Base-by-base conservation (phyloP, 805 yeast genomes). In the Pichia ethanolica region DNA sequence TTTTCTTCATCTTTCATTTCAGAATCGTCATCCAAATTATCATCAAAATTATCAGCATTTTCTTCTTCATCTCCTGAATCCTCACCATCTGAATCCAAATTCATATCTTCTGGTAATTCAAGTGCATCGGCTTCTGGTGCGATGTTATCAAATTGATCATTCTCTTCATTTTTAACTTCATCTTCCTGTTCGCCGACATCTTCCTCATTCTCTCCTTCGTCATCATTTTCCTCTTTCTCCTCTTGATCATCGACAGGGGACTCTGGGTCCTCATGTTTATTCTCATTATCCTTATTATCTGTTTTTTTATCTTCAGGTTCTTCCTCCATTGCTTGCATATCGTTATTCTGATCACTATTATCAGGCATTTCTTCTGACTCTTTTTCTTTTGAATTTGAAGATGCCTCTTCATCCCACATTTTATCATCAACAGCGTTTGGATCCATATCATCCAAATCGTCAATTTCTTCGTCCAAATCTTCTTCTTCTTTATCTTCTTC, bases 361-460 rank as follows among this genome's bases (percentile, higher is more conserved):
- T 82, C 80, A 4, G 88, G 82, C 69, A 81, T 68, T 50, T 77
- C 71, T 30, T 89, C 95, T 8, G 90, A 75, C 40, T 89, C 87
- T 62, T 89, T 89, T 59, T 89, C 96, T 60, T 88, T 86, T 25
- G 78, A 75, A 54, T 79, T 79, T 13, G 83, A 89, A 49, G 81
- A 76, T 11, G 84, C 86, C 63, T 91, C 89, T 60, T 90, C 97
- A 60, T 91, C 93, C 96, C 98, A 91, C 96, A 89, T 89, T 68
- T 89, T 91, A 56, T 91, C 97, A 64, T 91, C 98, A 45, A 91
- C 81, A 4, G 96, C 96, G 67, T 89, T 88, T 2, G 96, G 96
- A 72, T 90, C 98, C 54, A 85, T 72, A 49, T 89, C 95, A 63
- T 87, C 95, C 34, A 91, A 69, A 59, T 90, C 87, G 55, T 91